Conservation (phyloP, 257 asterid species). For the Galeopsis tetrahit region DNA sequence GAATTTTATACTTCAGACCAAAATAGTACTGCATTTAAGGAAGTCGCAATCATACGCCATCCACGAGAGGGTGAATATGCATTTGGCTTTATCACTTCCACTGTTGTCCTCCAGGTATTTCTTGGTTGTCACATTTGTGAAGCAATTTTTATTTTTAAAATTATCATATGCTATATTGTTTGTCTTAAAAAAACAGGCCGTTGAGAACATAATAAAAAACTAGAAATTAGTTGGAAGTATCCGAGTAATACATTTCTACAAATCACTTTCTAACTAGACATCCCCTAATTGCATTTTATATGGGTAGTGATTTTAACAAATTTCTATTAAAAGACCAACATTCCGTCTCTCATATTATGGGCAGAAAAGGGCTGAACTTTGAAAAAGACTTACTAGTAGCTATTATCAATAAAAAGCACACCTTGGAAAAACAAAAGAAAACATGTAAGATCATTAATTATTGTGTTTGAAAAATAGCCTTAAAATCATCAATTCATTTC, state of each 20-base stretch:
- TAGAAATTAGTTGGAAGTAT: conserved; percentile 17
- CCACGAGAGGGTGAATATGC: conserved; percentile 98
- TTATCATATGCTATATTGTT: neutral
- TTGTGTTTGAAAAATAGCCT: neutral
- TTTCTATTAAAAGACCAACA: neutral
- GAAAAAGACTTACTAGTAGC: neutral
- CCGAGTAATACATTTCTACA: neutral
- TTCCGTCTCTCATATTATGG: neutral
- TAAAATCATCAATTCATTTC: neutral
- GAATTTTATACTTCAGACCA: conserved; percentile 60
- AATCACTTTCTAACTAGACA: neutral
- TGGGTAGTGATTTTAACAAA: neutral
- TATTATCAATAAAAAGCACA: neutral
- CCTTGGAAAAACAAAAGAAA: neutral
- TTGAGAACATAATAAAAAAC: neutral
- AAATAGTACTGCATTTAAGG: conserved; percentile 86
- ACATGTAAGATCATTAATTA: neutral
- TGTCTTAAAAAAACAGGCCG: neutral
- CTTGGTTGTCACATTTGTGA: conserved; percentile 19
- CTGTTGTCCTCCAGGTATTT: conserved; percentile 84
- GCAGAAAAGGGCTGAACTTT: neutral
- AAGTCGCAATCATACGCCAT: conserved; percentile 85
- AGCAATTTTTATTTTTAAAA: neutral
- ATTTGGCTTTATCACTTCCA: conserved; percentile 90
- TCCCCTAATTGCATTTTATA: neutral